Evolutionary conservation across 805 yeast genomes (phyloP).

Genomic region (Candida chilensis): DNA sequence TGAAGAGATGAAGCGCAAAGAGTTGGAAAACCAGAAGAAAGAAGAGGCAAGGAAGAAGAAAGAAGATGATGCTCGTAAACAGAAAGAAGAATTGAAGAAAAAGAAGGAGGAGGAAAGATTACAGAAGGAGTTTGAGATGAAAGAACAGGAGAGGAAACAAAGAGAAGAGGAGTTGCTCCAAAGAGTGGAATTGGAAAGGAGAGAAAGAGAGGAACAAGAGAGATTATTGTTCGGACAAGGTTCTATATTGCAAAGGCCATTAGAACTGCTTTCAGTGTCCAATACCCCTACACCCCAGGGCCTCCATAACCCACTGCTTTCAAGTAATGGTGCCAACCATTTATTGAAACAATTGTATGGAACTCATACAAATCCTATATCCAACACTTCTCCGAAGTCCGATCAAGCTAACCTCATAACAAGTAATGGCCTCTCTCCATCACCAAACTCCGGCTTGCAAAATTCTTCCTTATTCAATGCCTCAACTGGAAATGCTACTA

Average conservation of each 20-base stretch:
- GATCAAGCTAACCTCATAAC: too few species aligned
- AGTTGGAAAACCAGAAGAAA: constrained; percentile 24
- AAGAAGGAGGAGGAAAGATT: constrained; percentile 3
- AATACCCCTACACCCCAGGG: too few species aligned
- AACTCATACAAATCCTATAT: constrained; percentile 15
- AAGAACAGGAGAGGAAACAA: constrained; percentile 1
- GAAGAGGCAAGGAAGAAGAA: constrained; percentile 26
- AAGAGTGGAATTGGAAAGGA: constrained; percentile 3
- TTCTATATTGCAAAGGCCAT: too few species aligned
- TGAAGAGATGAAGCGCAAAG: constrained; percentile 14
- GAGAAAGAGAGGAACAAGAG: constrained; percentile 3
- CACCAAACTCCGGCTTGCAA: constrained; percentile 1
- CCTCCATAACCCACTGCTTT: too few species aligned
- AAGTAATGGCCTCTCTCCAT: constrained; percentile 1
- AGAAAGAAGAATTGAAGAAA: constrained; percentile 9
- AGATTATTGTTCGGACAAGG: too few species aligned
- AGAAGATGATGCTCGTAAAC: constrained; percentile 16
- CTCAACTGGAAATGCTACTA: too few species aligned
- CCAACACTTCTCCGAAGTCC: not conserved
- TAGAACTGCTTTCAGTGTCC: too few species aligned
- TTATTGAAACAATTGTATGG: constrained; percentile 25
- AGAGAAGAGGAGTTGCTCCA: too few species aligned
- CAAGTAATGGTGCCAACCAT: constrained; percentile 15
- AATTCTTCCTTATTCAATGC: constrained; percentile 1
- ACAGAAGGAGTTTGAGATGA: constrained; percentile 3